Conservation (phyloP, 1,284 basidiomycete species). For the Trametes sp. region DNA sequence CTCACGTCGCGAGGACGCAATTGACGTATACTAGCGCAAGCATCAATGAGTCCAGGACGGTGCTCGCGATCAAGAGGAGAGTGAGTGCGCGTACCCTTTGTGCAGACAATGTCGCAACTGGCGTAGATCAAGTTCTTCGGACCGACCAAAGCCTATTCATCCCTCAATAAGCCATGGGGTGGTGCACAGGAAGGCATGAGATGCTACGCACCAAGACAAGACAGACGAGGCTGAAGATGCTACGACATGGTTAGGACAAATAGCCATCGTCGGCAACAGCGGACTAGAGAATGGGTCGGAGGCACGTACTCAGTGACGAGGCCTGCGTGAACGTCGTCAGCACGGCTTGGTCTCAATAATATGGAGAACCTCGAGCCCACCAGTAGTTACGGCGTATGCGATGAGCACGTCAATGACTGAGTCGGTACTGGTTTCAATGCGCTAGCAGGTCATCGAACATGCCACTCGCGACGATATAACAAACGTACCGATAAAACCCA, state of each 20-base stretch:
- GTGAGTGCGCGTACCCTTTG: neutral
- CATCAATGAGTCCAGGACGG: too few relatives aligned
- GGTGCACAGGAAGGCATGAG: too few relatives aligned
- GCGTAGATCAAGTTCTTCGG: neutral
- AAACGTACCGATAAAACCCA: neutral
- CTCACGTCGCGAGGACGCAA: neutral
- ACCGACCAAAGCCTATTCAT: neutral
- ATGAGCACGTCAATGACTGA: neutral
- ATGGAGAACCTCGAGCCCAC: neutral
- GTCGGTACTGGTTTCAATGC: too few relatives aligned
- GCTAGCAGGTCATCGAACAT: too few relatives aligned
- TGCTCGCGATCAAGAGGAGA: neutral
- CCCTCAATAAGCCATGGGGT: neutral
- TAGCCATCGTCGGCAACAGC: too few relatives aligned
- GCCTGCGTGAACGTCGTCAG: neutral
- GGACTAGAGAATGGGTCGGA: neutral
- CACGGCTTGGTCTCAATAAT: neutral
- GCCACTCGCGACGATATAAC: too few relatives aligned
- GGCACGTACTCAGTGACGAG: too few relatives aligned
- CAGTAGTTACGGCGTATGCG: neutral
- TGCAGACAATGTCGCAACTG: neutral
- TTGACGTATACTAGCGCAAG: neutral
- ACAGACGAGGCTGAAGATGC: too few relatives aligned
- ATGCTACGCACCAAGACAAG: too few relatives aligned
- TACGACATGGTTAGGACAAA: too few relatives aligned